A percentile compares a stretch with the other conserved stretches of the same genome.
phyloP scores from a whole-genome alignment of 441 rosid genomes.

The Codiaeum variegatum region DNA sequence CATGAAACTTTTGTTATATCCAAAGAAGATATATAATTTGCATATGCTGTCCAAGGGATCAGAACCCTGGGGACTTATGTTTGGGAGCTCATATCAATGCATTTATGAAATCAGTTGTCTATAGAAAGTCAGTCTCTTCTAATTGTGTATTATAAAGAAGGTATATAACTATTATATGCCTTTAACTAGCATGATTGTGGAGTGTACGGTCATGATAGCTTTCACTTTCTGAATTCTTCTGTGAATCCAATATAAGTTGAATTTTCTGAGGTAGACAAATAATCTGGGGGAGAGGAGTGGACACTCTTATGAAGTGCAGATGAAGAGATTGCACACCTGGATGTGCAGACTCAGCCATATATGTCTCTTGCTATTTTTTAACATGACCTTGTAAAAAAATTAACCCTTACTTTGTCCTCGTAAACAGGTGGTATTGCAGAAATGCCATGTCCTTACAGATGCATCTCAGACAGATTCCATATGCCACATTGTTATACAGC shows the following conservation, averaged over 20 bases:
- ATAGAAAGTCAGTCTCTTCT: background rate
- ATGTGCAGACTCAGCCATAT: background rate
- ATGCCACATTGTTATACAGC: constrained; percentile 97
- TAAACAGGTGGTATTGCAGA: constrained; percentile 82
- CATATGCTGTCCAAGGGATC: too few relatives aligned
- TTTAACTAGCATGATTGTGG: background rate
- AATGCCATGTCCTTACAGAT: constrained; percentile 91
- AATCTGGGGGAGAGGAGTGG: background rate
- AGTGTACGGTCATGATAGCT: background rate
- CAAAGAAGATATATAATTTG: too few relatives aligned
- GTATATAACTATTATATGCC: background rate
- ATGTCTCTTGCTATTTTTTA: background rate
- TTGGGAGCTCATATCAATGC: background rate
- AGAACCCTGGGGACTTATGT: background rate
- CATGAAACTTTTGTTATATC: too few relatives aligned
- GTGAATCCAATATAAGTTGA: constrained; percentile 4
- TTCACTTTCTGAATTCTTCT: background rate
- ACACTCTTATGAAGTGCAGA: background rate
- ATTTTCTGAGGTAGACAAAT: background rate
- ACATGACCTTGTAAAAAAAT: background rate
- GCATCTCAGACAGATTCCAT: constrained; percentile 93
- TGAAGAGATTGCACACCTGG: background rate
- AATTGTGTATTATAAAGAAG: background rate
- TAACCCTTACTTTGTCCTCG: background rate
- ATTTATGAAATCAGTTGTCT: background rate